Percentiles rank a stretch among this genome's conserved stretches.
Evolutionary conservation across 495 filamentous ascomycete species (phyloP).

Genomic region (Sabuloglossum arenarium): DNA sequence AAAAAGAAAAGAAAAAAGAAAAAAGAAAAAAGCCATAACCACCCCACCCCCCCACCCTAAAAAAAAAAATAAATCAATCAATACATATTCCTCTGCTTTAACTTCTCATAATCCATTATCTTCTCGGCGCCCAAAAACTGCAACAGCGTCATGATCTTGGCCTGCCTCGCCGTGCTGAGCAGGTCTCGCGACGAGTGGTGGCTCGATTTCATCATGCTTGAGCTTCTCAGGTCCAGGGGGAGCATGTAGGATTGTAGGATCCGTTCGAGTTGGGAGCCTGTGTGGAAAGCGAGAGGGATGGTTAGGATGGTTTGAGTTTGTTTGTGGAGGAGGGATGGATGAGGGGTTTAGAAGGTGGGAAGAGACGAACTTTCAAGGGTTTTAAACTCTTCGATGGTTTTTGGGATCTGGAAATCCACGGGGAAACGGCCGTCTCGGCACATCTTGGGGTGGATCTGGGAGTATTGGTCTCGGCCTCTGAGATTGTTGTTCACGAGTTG

Average conservation of each 20-base stretch:
- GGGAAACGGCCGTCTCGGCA: conserved; percentile 15
- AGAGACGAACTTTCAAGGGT: conserved; percentile 12
- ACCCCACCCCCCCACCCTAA: too few species aligned
- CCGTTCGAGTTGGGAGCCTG: conserved; percentile 13
- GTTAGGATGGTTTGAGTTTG: neutral
- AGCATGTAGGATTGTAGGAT: conserved; percentile 16
- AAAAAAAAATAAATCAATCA: neutral
- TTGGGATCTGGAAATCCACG: conserved; percentile 12
- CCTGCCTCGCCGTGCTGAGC: neutral
- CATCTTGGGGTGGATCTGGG: conserved; percentile 19
- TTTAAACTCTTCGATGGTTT: conserved; percentile 14
- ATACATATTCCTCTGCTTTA: neutral
- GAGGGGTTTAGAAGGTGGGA: neutral
- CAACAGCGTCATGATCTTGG: neutral
- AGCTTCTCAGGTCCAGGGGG: conserved; percentile 6
- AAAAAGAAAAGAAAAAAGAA: neutral
- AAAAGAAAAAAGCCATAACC: too few species aligned
- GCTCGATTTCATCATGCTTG: neutral
- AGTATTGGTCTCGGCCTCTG: conserved; percentile 6
- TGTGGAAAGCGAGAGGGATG: neutral
- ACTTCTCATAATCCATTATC: neutral
- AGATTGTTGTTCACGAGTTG: conserved; percentile 16
- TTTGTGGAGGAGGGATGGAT: neutral
- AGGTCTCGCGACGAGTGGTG: neutral
- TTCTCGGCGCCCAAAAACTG: neutral